Conservation (phyloP, 1,284 basidiomycete species). For the Boletus smithii region DNA sequence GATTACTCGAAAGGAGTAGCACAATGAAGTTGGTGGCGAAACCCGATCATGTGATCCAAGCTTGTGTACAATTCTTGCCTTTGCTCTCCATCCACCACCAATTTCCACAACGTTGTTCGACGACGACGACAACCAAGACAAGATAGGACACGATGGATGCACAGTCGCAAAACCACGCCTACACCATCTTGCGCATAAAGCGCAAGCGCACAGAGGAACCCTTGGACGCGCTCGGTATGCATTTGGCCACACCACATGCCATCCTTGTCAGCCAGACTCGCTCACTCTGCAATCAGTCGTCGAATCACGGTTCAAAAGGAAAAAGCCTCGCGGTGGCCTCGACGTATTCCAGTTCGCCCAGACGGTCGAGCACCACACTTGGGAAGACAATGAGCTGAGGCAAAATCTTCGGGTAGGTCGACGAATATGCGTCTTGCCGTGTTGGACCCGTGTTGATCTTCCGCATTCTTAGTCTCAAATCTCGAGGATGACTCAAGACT, state of each 20-base stretch:
- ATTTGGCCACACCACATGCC: slow-evolving; percentile 11
- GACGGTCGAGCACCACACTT: slow-evolving; percentile 66
- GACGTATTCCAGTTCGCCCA: slow-evolving; percentile 75
- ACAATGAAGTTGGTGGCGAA: too few relatives aligned
- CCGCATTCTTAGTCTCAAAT: slow-evolving; percentile 44
- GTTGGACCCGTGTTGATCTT: not conserved
- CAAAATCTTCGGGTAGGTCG: slow-evolving; percentile 58
- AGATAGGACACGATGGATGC: slow-evolving; percentile 17
- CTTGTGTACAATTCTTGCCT: not conserved
- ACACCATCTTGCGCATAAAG: slow-evolving; percentile 74
- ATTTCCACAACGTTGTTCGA: not conserved
- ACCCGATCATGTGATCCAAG: slow-evolving; percentile 18
- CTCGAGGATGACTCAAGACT: slow-evolving; percentile 43
- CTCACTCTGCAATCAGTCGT: slow-evolving; percentile 47
- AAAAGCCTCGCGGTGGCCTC: slow-evolving; percentile 56
- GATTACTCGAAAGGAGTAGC: too few relatives aligned
- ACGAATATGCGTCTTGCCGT: not conserved
- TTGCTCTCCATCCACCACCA: not conserved
- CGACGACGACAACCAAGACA: slow-evolving; percentile 2
- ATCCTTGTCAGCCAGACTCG: slow-evolving; percentile 4
- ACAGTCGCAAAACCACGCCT: slow-evolving; percentile 37
- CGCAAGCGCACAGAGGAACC: slow-evolving; percentile 76
- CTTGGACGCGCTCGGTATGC: slow-evolving; percentile 67
- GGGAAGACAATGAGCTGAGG: slow-evolving; percentile 56
- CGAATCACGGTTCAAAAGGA: slow-evolving; percentile 55